A percentile compares a stretch with the other conserved stretches of the same genome.
These are phyloP conservation scores for Trichocladium antarcticum DNA, from an alignment of 495 filamentous ascomycete genomes.

Conservation along the genomic window DNA sequence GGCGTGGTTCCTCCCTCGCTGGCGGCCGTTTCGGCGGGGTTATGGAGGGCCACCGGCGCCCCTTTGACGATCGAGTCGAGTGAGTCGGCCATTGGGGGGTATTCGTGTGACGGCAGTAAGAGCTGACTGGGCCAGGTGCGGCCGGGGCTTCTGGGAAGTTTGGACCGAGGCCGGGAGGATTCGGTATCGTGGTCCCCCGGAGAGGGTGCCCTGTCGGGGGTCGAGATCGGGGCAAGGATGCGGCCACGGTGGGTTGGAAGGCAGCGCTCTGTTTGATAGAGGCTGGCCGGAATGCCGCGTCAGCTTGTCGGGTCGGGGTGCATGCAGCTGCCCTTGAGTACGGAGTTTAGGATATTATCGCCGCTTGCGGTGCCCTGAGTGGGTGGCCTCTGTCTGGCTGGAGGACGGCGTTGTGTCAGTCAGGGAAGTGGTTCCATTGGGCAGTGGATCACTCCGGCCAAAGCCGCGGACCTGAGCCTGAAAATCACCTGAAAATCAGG, in stretches of 20 bases:
- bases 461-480: neutral
- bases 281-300: neutral
- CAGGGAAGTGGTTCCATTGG: neutral
- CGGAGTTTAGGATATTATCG: conserved; percentile 3
- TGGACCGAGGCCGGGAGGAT: neutral
- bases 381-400: neutral
- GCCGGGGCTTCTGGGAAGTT: too few relatives aligned
- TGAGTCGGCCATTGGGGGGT: conserved; percentile 38
- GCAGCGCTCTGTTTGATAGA: too few relatives aligned
- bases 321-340: neutral
- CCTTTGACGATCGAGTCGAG: conserved; percentile 87
- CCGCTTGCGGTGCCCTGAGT: neutral
- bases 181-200: conserved; percentile 3
- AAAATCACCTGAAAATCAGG: too few relatives aligned
- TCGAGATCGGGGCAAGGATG: neutral
- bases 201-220: neutral
- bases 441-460: neutral
- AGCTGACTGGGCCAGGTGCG: too few relatives aligned
- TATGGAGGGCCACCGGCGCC: conserved; percentile 37
- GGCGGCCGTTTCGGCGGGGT: conserved; percentile 19
- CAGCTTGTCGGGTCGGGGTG: neutral
- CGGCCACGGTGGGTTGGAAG: neutral
- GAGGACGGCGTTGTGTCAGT: too few relatives aligned
- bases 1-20: conserved; percentile 29
- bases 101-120: neutral